Evolutionary conservation across 495 filamentous ascomycete genomes (phyloP).

Genomic region (Penicillium subrubescens): DNA sequence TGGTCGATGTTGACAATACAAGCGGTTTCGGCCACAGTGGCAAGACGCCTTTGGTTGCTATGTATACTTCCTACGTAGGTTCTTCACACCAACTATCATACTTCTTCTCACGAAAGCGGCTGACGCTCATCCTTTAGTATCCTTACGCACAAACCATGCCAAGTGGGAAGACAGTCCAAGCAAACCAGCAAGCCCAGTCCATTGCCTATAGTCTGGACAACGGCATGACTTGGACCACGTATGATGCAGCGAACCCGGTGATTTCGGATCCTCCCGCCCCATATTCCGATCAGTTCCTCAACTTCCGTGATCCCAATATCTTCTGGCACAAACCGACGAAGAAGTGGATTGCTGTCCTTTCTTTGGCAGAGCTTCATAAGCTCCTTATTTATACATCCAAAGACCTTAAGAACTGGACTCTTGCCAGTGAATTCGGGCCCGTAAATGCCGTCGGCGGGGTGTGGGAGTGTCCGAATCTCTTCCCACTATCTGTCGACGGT

Average conservation of each 20-base stretch:
- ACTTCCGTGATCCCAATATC: conserved; percentile 64
- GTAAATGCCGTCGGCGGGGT: conserved; percentile 54
- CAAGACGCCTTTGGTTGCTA: conserved; percentile 54
- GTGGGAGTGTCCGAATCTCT: conserved; percentile 61
- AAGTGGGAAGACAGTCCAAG: conserved; percentile 32
- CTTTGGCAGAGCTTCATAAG: conserved; percentile 53
- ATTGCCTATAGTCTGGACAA: conserved; percentile 59
- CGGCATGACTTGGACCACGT: conserved; percentile 53
- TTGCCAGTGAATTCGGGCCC: conserved; percentile 57
- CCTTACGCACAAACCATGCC: conserved; percentile 24
- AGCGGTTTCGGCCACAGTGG: conserved; percentile 57
- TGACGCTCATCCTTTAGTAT: conserved; percentile 17
- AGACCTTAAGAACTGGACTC: conserved; percentile 55
- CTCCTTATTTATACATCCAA: conserved; percentile 56
- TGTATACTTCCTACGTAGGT: conserved; percentile 53
- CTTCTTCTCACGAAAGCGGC: neutral
- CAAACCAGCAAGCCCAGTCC: conserved; percentile 52
- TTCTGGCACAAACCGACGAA: conserved; percentile 50
- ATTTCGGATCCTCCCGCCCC: conserved; percentile 44
- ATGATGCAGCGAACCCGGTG: conserved; percentile 55
- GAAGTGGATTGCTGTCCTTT: conserved; percentile 54
- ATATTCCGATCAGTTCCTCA: conserved; percentile 28
- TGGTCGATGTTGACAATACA: conserved; percentile 58
- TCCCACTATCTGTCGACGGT: conserved; percentile 30
- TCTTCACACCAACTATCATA: neutral